Percentiles rank a stretch among this genome's conserved stretches.
Conservation (phyloP, 2,329 filamentous ascomycete species). For the Curvularia verruculosa region DNA sequence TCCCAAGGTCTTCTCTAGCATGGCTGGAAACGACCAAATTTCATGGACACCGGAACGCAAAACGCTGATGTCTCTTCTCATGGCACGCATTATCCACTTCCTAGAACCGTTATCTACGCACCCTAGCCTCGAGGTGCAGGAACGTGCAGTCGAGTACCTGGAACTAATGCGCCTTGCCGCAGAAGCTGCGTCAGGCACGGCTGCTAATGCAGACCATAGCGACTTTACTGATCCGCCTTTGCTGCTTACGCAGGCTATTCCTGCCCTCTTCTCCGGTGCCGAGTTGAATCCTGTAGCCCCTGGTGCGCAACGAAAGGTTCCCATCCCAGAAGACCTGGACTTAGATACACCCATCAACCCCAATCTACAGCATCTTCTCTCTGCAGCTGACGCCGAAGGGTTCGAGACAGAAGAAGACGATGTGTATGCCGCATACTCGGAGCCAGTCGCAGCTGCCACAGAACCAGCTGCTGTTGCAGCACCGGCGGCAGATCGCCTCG, state of each 20-base stretch:
- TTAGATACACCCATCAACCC: slow-evolving; percentile 82
- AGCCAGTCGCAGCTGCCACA: slow-evolving; percentile 43
- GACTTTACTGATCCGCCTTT: slow-evolving; percentile 79
- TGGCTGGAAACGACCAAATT: slow-evolving; percentile 68
- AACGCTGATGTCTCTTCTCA: slow-evolving; percentile 74
- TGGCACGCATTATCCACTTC: slow-evolving; percentile 81
- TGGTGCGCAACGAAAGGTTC: slow-evolving; percentile 85
- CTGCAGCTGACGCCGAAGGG: slow-evolving; percentile 54
- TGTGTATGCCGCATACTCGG: slow-evolving; percentile 55
- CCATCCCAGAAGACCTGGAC: slow-evolving; percentile 75
- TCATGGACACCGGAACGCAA: slow-evolving; percentile 77
- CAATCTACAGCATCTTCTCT: slow-evolving; percentile 71
- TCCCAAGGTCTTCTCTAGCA: slow-evolving; percentile 79
- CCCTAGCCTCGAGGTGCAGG: slow-evolving; percentile 91
- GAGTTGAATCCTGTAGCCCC: slow-evolving; percentile 90
- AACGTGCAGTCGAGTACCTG: slow-evolving; percentile 88
- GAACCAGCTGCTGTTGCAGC: slow-evolving; percentile 24
- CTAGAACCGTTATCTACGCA: slow-evolving; percentile 80
- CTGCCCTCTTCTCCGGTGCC: slow-evolving; percentile 81
- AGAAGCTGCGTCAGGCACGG: slow-evolving; percentile 76
- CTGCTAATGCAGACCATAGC: slow-evolving; percentile 61
- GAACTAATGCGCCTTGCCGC: slow-evolving; percentile 86
- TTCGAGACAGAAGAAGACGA: slow-evolving; percentile 53
- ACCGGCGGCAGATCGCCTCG: slow-evolving; percentile 54
- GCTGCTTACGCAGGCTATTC: slow-evolving; percentile 87